Evolutionary conservation across 371 early-diverging fungal genomes (phyloP), one percentile per base, ranked within the genome.

Genomic region (Mortierella sp.): DNA sequence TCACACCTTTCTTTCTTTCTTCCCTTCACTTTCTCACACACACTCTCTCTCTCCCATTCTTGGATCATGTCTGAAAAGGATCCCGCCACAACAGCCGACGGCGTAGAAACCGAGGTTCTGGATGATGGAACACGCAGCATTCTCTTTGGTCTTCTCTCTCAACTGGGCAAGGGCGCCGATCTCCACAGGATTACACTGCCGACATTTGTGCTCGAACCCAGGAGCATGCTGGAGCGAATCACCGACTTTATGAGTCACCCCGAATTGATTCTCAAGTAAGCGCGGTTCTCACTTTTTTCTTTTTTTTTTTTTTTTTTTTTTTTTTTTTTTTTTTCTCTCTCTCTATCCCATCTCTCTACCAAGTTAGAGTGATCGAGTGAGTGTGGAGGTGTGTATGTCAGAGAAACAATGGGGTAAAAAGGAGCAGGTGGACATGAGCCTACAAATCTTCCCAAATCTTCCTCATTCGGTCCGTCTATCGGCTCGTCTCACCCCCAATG

Each of bases 171-270:
- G 77, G 96, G 95, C 48, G 92, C 90, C 82, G 99, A 98, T 80
- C 87, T 98, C 68, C 88, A 87, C 64, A 85, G 94, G 48, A 94
- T 98, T 30, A 94, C 98, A 25, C 88, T 98, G 23, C 99, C 99
- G 7, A 97, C 97, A 9, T 98, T 98, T 88, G 95, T 98, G 1
- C 88, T 98, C 15, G 99, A 98, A 72, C 94, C 98, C 5, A 87
- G 99, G 21, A 94, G 94, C 76, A 96, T 98, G 91, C 88, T 95
- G 30, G 99, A 98, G 75, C 87, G 96, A 23, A 93, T 98, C 43
- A 96, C 98, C 16, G 99, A 98, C 84, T 98, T 96, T 82, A 92
- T 98, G 92, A 89, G 92, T 53, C 97, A 98, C 76, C 97, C 98
- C 1, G 95, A 96, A 57, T 75, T 96, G 60, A 83, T 98, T 30